Base-by-base conservation (phyloP, 441 rosid species). In the Eruca vesicaria region DNA sequence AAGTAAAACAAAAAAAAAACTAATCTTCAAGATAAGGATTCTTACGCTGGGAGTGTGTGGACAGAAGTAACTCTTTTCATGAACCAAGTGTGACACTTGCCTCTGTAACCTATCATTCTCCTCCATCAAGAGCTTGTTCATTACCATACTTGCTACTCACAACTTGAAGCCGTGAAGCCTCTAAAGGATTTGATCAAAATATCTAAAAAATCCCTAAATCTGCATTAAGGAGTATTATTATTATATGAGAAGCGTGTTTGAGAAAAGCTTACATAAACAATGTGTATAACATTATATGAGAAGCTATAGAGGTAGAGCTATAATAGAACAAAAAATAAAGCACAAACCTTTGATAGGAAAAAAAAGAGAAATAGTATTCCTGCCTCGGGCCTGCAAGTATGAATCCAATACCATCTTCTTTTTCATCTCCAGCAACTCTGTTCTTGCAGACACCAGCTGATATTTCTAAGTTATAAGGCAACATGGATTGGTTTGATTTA, bases 111-210 rank as follows among this genome's bases (percentile, higher is more conserved):
- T 88, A 75, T 95, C 98, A 75, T 92, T 95, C 79, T 95, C 99
- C 84, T 95, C 99, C 99, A 95, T 92, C 71, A 95, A 84, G 58
- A 95, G 96, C 84, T 92, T 95, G 84, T 95, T 92, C 99, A 95
- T 95, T 1, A 98, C 98, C 1, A 90, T 87, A 83, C 83, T 95
- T 95, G 75, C 98, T 72, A 71, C 91, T 95, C 88, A 95, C 98
- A 15, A 92, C 93, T 84, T 92, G 99, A 58, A 95, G 93, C 72
- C 99, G 93, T 7, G 97, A 92, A 20, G 98, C 89, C 87, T 95
- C 99, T 82, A 23, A n/a, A 23, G 26, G 26, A 23, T 23, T 23
- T 23, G 26, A 23, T 23, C 26, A 23, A 23, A 23, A 23, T 3
- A 23, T 23, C 26, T 23, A 23, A 23, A 23, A 3, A 3, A 23